phyloP scores from a whole-genome alignment of 371 early-diverging fungal genomes.

The Mucor racemosus region DNA sequence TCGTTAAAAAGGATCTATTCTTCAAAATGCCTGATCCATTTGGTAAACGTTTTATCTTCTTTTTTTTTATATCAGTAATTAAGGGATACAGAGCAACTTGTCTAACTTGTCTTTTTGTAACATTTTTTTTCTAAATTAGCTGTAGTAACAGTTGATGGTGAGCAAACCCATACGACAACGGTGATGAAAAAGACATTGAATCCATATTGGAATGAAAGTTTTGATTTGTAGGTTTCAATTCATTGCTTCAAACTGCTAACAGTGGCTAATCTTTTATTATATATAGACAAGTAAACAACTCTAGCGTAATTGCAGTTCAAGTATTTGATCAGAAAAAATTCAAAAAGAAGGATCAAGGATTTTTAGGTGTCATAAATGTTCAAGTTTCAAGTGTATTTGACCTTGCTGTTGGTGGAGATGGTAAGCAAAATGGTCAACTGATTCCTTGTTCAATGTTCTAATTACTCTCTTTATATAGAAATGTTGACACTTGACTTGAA shows the following conservation, averaged over 20 bases:
- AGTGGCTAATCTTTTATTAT: too few relatives aligned
- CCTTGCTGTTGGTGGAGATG: constrained; percentile 71
- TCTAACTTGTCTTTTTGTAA: too few relatives aligned
- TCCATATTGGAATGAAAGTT: constrained; percentile 86
- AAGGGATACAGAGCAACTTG: constrained; percentile 83
- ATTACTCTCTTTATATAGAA: constrained; percentile 51
- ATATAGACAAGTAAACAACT: constrained; percentile 70
- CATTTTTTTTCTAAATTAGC: constrained; percentile 42
- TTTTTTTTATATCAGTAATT: neutral
- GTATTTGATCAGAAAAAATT: constrained; percentile 97
- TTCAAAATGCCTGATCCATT: constrained; percentile 60
- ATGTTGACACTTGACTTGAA: constrained; percentile 88
- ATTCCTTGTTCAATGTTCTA: neutral
- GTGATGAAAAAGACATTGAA: constrained; percentile 80
- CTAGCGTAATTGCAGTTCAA: constrained; percentile 89
- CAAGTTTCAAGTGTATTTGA: constrained; percentile 85
- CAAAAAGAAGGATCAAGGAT: constrained; percentile 94
- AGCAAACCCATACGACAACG: constrained; percentile 83
- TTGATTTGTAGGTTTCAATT: constrained; percentile 66
- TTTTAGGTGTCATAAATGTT: constrained; percentile 92
- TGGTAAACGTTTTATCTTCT: constrained; percentile 53
- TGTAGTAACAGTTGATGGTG: constrained; percentile 91
- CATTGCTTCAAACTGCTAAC: too few relatives aligned
- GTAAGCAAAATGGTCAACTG: constrained; percentile 37
- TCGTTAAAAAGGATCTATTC: constrained; percentile 91